Conservation (phyloP, 140 eudicot genomes). For the Senecio squalidus region DNA sequence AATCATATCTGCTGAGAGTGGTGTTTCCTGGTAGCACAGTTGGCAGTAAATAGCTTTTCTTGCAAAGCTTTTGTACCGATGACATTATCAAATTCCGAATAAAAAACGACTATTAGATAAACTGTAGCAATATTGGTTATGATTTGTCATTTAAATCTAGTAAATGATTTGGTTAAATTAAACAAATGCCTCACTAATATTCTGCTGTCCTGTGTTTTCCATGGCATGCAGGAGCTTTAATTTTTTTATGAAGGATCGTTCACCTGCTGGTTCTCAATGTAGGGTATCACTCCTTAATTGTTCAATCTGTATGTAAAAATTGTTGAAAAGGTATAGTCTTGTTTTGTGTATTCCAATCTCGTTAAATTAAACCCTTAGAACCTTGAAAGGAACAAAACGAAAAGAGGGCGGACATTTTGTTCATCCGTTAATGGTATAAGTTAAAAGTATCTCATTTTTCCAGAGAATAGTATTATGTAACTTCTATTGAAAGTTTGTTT, state of each 20-base stretch:
- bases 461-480: too few relatives aligned
- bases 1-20: neutral
- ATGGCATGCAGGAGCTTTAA: conserved; percentile 16
- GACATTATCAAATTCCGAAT: neutral
- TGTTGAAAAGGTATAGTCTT: conserved; percentile 30
- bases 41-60: neutral
- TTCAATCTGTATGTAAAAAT: conserved; percentile 54
- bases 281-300: conserved; percentile 69
- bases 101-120: too few relatives aligned
- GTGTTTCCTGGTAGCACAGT: neutral
- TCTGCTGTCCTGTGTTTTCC: neutral
- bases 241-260: conserved; percentile 36
- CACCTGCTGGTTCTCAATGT: conserved; percentile 27
- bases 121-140: neutral
- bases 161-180: neutral
- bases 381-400: conserved; percentile 10
- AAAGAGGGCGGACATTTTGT: conserved; percentile 1
- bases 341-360: conserved; percentile 26
- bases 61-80: too few relatives aligned
- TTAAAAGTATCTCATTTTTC: neutral
- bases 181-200: neutral
- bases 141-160: neutral
- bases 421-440: conserved; percentile 3
- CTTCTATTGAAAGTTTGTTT: too few relatives aligned
- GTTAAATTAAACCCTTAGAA: conserved; percentile 14